A percentile compares a stretch with the other conserved stretches of the same genome.
These are phyloP conservation scores for Colletotrichum navitas DNA, from an alignment of 2,329 filamentous ascomycete species.

Conservation along the genomic window DNA sequence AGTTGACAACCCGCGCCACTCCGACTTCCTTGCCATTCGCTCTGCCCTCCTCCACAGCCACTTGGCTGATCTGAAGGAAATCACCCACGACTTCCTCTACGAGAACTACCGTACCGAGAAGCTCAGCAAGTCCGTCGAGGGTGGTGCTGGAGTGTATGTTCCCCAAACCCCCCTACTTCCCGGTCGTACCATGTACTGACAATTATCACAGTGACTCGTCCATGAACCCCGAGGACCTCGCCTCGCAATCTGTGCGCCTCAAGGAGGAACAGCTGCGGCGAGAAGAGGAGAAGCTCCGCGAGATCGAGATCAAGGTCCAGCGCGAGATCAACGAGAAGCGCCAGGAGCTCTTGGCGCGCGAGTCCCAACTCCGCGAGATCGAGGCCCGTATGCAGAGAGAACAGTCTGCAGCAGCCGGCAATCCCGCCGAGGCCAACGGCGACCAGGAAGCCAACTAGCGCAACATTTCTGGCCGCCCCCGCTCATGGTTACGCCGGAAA, in stretches of 20 bases:
- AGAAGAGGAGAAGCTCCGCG: slow-evolving; percentile 99
- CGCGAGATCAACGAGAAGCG: slow-evolving; percentile 99
- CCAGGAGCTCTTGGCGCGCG: slow-evolving; percentile 95
- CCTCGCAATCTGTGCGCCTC: slow-evolving; percentile 95
- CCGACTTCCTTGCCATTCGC: slow-evolving; percentile 96
- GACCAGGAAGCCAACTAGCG: slow-evolving; percentile 65
- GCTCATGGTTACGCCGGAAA: slow-evolving; percentile 48
- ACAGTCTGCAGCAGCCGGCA: slow-evolving; percentile 65
- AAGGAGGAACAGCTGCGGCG: slow-evolving; percentile 99
- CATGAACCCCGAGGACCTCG: slow-evolving; percentile 98
- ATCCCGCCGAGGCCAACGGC: slow-evolving; percentile 65
- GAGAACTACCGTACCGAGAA: slow-evolving; percentile 99
- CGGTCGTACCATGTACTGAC: slow-evolving; percentile 46
- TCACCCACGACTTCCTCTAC: slow-evolving; percentile 99
- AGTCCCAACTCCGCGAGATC: slow-evolving; percentile 98
- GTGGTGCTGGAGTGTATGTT: slow-evolving; percentile 87
- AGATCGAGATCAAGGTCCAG: slow-evolving; percentile 99
- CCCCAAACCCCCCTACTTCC: slow-evolving; percentile 8
- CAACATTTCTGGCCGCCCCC: slow-evolving; percentile 39
- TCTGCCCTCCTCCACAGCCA: slow-evolving; percentile 98
- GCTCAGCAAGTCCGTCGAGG: slow-evolving; percentile 98
- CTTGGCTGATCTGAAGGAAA: slow-evolving; percentile 98
- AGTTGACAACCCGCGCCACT: slow-evolving; percentile 98
- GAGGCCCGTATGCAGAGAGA: slow-evolving; percentile 97
- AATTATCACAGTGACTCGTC: slow-evolving; percentile 75